phyloP scores from a whole-genome alignment of 306 rosid genomes.

The Prunus dulcis region DNA sequence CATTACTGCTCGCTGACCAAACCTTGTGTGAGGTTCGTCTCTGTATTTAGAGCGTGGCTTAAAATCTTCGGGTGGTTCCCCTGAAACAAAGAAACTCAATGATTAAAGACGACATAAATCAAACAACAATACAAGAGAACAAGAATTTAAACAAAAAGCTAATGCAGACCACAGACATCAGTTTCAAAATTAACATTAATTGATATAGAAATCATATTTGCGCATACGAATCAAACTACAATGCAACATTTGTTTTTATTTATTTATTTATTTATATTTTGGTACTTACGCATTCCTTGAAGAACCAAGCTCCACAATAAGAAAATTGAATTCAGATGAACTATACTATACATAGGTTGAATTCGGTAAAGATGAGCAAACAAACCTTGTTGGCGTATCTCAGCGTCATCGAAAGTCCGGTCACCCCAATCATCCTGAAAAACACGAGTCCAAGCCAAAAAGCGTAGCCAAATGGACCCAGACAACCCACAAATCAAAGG shows the following conservation, averaged over 20 bases:
- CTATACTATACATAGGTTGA: neutral
- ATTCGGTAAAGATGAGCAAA: neutral
- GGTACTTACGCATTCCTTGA: neutral
- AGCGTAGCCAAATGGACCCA: constrained; percentile 77
- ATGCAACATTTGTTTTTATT: neutral
- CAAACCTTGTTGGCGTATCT: constrained; percentile 52
- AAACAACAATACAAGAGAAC: neutral
- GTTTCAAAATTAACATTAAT: neutral
- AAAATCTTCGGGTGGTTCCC: constrained; percentile 35
- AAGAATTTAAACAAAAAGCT: neutral
- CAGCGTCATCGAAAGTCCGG: constrained; percentile 50
- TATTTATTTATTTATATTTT: neutral
- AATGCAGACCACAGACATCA: neutral
- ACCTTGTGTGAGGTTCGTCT: constrained; percentile 53
- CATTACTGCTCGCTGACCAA: constrained; percentile 56
- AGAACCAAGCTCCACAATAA: neutral
- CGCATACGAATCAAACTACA: neutral
- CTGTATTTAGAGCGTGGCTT: constrained; percentile 29
- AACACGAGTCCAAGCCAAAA: constrained; percentile 57
- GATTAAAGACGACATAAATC: constrained; percentile 18
- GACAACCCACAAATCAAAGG: constrained; percentile 80
- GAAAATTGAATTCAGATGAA: neutral
- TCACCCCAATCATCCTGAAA: constrained; percentile 66
- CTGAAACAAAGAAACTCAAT: constrained; percentile 42
- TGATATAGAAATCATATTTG: neutral